Conservation (phyloP, 2,329 filamentous ascomycete species). For the Curvularia spicifera region DNA sequence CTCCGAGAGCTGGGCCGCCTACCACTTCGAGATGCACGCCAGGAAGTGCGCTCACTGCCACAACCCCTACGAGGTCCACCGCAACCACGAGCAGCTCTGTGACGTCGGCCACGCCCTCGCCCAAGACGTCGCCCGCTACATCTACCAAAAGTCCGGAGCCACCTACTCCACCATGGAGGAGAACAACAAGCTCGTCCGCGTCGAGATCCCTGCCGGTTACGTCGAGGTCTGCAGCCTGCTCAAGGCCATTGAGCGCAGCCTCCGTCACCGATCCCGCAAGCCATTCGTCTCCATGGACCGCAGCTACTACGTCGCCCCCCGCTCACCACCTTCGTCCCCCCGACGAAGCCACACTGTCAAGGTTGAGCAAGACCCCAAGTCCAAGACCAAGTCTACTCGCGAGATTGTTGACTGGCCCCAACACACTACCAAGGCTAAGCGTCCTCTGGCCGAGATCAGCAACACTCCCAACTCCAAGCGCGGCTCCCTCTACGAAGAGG, state of each 20-base stretch:
- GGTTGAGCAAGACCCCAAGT: conserved; percentile 39
- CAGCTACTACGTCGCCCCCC: conserved; percentile 52
- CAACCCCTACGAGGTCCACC: conserved; percentile 54
- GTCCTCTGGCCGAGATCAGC: conserved; percentile 40
- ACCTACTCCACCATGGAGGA: conserved; percentile 46
- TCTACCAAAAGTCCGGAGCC: conserved; percentile 50
- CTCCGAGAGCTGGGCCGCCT: conserved; percentile 55
- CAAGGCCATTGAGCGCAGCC: conserved; percentile 51
- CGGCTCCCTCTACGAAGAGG: conserved; percentile 52
- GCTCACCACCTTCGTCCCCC: conserved; percentile 35
- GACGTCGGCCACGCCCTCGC: conserved; percentile 53
- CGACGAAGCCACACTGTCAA: conserved; percentile 41
- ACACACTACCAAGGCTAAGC: conserved; percentile 21
- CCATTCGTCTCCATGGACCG: conserved; percentile 54
- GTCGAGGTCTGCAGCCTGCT: conserved; percentile 50
- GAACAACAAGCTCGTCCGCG: conserved; percentile 52
- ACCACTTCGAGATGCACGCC: conserved; percentile 58
- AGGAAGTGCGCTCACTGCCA: conserved; percentile 54
- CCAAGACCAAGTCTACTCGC: conserved; percentile 36
- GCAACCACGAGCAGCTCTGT: conserved; percentile 51
- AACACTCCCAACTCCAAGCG: conserved; percentile 44
- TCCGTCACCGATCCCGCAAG: conserved; percentile 44
- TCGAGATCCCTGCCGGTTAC: conserved; percentile 55
- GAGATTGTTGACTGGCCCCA: conserved; percentile 50
- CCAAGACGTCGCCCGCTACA: conserved; percentile 53